phyloP scores from a whole-genome alignment of 2,329 filamentous ascomycete genomes.

The Nannizzia gypsea region DNA sequence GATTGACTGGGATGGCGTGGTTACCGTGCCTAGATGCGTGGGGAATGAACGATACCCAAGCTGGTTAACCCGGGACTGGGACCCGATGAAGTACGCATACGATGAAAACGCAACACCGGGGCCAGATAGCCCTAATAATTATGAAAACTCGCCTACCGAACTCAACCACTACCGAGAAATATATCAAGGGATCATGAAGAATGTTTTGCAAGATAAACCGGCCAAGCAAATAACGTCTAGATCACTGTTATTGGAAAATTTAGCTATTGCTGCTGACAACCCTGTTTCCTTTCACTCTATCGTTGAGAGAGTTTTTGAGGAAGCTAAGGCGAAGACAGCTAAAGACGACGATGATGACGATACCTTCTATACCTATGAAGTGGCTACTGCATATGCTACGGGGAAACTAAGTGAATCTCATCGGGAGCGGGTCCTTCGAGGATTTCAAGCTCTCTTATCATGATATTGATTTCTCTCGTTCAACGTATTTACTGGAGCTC shows the following conservation, averaged over 20 bases:
- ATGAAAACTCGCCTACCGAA: constrained; percentile 6
- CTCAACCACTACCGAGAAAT: constrained; percentile 6
- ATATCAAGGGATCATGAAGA: constrained; percentile 3
- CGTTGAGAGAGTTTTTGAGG: constrained; percentile 8
- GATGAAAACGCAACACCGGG: constrained; percentile 28
- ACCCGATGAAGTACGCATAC: constrained; percentile 9
- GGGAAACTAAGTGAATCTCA: neutral
- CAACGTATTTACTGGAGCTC: neutral
- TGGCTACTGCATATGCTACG: neutral
- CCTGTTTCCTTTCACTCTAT: constrained; percentile 7
- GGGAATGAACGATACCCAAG: constrained; percentile 13
- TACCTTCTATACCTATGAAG: constrained; percentile 2
- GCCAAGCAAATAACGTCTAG: constrained; percentile 1
- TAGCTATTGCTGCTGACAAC: constrained; percentile 8
- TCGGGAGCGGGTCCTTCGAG: constrained; percentile 1
- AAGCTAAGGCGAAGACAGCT: constrained; percentile 6
- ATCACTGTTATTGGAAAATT: constrained; percentile 7
- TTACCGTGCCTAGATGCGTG: constrained; percentile 8
- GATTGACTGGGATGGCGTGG: constrained; percentile 13
- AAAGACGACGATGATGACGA: constrained; percentile 1
- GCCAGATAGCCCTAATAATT: constrained; percentile 7
- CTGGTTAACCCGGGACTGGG: constrained; percentile 14
- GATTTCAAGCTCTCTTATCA: constrained; percentile 7
- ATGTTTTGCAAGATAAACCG: constrained; percentile 1
- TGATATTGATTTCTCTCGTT: too few relatives aligned